A percentile compares a stretch with the other conserved stretches of the same genome.
Conservation (phyloP, 768 basidiomycete species). For the Scleroderma bovista region DNA sequence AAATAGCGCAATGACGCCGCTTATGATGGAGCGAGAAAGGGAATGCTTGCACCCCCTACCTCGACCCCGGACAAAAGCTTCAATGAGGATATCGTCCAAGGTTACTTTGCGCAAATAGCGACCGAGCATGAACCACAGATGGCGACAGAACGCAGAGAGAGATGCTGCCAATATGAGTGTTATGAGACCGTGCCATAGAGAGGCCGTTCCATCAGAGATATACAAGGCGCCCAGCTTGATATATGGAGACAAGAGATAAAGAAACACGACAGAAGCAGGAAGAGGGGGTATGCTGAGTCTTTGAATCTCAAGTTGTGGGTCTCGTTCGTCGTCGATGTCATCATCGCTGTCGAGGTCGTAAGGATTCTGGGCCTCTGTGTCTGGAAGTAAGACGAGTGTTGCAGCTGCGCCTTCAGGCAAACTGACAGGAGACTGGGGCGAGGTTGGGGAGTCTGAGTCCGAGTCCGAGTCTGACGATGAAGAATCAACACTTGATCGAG, state of each 20-base stretch:
- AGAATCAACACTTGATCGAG: slow-evolving; percentile 11
- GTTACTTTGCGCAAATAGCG: slow-evolving; percentile 62
- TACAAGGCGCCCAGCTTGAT: slow-evolving; percentile 68
- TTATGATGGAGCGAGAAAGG: slow-evolving; percentile 40
- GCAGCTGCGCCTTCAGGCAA: slow-evolving; percentile 31
- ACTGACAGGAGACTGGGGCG: slow-evolving; percentile 4
- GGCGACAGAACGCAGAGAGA: slow-evolving; percentile 55
- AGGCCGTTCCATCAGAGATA: slow-evolving; percentile 42
- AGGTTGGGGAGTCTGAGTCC: slow-evolving; percentile 1
- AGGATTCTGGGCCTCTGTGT: slow-evolving; percentile 38
- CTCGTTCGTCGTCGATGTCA: slow-evolving; percentile 33
- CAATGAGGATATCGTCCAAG: slow-evolving; percentile 59
- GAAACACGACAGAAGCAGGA: slow-evolving; percentile 50
- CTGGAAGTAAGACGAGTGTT: slow-evolving; percentile 59
- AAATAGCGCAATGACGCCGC: slow-evolving; percentile 39
- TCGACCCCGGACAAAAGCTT: slow-evolving; percentile 51
- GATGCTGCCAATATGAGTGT: slow-evolving; percentile 48
- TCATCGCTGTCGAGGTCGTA: slow-evolving; percentile 40
- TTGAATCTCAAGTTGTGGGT: slow-evolving; percentile 4
- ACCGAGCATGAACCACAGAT: slow-evolving; percentile 75
- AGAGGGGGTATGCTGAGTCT: slow-evolving; percentile 40
- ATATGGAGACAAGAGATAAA: slow-evolving; percentile 65
- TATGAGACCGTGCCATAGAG: slow-evolving; percentile 47
- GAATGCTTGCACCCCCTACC: slow-evolving; percentile 45
- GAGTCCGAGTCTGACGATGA: neutral